Base-by-base conservation (phyloP, 805 yeast genomes). In the Cyberlindnera maritima region DNA sequence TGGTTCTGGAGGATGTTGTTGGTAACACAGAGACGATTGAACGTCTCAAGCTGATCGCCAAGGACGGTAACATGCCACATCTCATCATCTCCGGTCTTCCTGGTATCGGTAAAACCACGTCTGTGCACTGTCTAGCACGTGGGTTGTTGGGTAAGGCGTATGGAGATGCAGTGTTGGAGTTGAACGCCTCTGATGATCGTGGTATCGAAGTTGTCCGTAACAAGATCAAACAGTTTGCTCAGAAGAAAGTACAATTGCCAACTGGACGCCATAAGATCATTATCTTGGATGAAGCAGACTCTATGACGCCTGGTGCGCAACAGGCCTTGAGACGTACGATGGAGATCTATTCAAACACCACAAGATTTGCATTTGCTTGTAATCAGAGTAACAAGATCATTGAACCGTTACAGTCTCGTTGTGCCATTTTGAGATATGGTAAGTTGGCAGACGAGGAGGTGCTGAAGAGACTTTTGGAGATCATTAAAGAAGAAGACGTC, bases 291-390 rank as follows among this genome's bases (percentile, higher is more conserved):
- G 97, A 91, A 66, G 97, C 97, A 1, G 97, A 94, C 65, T 88
- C 96, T 12, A 94, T 94, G 97, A 94, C 99, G 10, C 79, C 88
- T 36, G 97, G 89, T 58, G 99, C 99, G 0, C 99, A 94, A 63
- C 80, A 90, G 46, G 99, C 99, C 1, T 73, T 94, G 53, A 80
- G 99, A 69, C 79, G 99, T 66, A 92, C 96, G 1, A 90, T 90
- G 98, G 98, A 91, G 62, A 76, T 92, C 26, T 92, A 88, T 61
- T 86, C 97, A n/a, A 85, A 86, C 63, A 85, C 97, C 5, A 94
- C 99, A 8, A 77, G 99, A 59, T 94, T 94, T 71, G 97, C 96
- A n/a, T 94, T 94, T 71, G 97, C 98, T 0, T 94, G 99, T 70
- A 94, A 94, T 65, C 96, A 88, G 64, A 83, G 94, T 18, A 85